These are phyloP conservation scores for Xylaria palmicola DNA, from an alignment of 495 filamentous ascomycete genomes.

Conservation along the genomic window DNA sequence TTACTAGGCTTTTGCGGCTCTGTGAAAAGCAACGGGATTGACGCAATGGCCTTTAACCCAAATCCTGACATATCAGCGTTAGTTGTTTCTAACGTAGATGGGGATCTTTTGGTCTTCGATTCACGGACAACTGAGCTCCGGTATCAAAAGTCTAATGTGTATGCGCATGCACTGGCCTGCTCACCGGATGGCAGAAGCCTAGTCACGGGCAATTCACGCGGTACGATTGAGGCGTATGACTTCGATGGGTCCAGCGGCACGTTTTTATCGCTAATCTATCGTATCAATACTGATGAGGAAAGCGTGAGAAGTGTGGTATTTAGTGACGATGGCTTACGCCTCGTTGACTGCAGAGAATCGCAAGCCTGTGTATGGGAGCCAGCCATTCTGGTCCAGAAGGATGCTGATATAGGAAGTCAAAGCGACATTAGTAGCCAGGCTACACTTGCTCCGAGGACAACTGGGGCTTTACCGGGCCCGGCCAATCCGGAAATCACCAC, in stretches of 20 bases:
- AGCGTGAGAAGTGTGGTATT: constrained; percentile 26
- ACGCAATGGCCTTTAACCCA: constrained; percentile 20
- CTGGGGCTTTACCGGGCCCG: constrained; percentile 3
- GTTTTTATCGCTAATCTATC: constrained; percentile 26
- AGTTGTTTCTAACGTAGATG: constrained; percentile 19
- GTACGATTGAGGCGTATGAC: constrained; percentile 31
- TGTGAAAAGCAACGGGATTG: constrained; percentile 8
- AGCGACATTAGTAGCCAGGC: constrained; percentile 10
- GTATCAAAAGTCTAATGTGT: background rate
- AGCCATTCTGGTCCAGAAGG: constrained; percentile 20
- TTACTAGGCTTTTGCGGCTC: constrained; percentile 5
- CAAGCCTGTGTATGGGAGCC: constrained; percentile 38
- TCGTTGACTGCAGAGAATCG: constrained; percentile 27
- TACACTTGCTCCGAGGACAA: background rate
- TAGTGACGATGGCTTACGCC: constrained; percentile 28
- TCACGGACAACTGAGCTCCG: constrained; percentile 10
- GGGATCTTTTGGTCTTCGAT: constrained; percentile 26
- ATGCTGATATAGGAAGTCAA: constrained; percentile 12
- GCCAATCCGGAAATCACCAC: constrained; percentile 21
- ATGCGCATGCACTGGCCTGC: constrained; percentile 26
- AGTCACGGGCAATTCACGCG: constrained; percentile 20
- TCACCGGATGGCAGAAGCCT: constrained; percentile 29
- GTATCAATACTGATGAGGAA: constrained; percentile 20
- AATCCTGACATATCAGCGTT: constrained; percentile 23
- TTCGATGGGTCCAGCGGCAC: constrained; percentile 20